These are phyloP conservation scores for Cladophialophora yegresii DNA, from an alignment of 2,329 filamentous ascomycete species.

Conservation along the genomic window DNA sequence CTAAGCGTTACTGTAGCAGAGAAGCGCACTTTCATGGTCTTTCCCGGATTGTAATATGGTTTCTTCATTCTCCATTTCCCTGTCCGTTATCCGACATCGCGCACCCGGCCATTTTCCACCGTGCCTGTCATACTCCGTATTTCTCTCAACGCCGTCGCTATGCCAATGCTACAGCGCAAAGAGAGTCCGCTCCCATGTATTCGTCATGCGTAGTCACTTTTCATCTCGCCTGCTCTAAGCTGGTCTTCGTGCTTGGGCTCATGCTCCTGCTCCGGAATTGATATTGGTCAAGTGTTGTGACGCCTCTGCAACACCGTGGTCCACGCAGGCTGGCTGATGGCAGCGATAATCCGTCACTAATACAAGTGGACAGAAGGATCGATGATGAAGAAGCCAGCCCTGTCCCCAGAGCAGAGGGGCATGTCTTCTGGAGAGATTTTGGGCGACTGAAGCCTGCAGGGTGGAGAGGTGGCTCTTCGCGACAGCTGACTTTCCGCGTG, in stretches of 20 bases:
- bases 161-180: constrained; percentile 2
- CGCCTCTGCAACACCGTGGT: not conserved
- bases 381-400: not conserved
- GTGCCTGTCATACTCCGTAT: not conserved
- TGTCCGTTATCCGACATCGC: not conserved
- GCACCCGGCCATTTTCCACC: not conserved
- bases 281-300: not conserved
- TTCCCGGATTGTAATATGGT: not conserved
- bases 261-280: not conserved
- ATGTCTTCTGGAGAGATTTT: not conserved
- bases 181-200: not conserved
- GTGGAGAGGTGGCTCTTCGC: not conserved
- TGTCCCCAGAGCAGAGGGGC: not conserved
- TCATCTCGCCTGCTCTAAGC: not conserved
- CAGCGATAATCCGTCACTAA: not conserved
- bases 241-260: not conserved
- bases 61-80: not conserved
- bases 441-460: not conserved
- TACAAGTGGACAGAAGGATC: not conserved
- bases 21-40: not conserved
- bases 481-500: not conserved
- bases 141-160: constrained; percentile 19
- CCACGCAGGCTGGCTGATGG: not conserved
- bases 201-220: not conserved
- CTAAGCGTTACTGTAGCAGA: not conserved